Percentiles rank a stretch among this genome's conserved stretches.
These are phyloP conservation scores for Phytophthora sp. DNA, from an alignment of 352 stramenopile genomes.

Conservation along the genomic window DNA sequence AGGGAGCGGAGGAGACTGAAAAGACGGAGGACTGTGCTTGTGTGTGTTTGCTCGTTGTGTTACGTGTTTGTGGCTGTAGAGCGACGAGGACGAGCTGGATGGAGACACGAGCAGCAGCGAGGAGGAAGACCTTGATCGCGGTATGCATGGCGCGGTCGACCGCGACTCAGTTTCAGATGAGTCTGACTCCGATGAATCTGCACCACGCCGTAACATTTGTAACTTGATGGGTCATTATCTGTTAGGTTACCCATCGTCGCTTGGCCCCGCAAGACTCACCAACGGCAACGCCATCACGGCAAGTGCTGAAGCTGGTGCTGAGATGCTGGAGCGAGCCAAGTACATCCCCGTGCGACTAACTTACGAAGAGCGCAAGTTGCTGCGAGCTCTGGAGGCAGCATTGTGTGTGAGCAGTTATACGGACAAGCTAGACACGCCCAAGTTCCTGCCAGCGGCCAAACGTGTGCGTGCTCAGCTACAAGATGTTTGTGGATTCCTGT, in stretches of 20 bases:
- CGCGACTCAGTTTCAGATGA: constrained; percentile 37
- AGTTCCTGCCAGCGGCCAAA: constrained; percentile 74
- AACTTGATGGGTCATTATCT: constrained; percentile 89
- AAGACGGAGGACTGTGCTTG: constrained; percentile 1
- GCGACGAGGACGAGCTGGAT: constrained; percentile 52
- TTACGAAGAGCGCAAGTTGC: constrained; percentile 94
- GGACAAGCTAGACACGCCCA: constrained; percentile 88
- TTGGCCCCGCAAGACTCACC: constrained; percentile 28
- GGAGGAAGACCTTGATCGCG: constrained; percentile 43
- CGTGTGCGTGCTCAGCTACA: constrained; percentile 90
- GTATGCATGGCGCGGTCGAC: constrained; percentile 34
- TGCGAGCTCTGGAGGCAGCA: constrained; percentile 94
- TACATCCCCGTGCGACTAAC: constrained; percentile 96
- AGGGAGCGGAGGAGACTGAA: constrained; percentile 14
- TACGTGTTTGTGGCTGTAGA: constrained; percentile 28
- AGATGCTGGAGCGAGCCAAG: constrained; percentile 92
- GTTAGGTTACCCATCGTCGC: constrained; percentile 65
- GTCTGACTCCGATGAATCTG: constrained; percentile 45
- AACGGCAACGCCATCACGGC: constrained; percentile 16
- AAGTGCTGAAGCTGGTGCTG: constrained; percentile 27
- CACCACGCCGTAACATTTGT: constrained; percentile 83
- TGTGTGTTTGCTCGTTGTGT: constrained; percentile 8
- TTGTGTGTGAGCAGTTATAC: constrained; percentile 95
- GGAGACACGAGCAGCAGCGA: constrained; percentile 54
- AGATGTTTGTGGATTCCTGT: constrained; percentile 92